Evolutionary conservation across 2,329 filamentous ascomycete genomes (phyloP), one percentile per base, ranked within the genome.

Genomic region (Neofusicoccum ribis): DNA sequence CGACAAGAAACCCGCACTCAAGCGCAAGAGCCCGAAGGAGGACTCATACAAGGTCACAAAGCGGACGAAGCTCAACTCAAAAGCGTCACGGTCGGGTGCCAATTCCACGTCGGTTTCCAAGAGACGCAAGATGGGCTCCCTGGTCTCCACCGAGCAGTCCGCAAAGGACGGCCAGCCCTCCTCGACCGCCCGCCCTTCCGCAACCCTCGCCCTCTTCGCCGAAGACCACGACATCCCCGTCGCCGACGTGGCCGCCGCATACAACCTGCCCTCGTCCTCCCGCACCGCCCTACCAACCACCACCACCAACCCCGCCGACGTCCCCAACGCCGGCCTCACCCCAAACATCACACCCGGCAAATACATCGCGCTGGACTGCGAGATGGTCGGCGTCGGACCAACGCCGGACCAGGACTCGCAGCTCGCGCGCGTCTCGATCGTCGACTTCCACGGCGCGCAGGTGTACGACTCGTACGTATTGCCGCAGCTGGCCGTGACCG

Each of bases 381-480:
- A 99, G 80, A 99, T 99, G 95, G 95, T 99, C 31, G 95, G 94
- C 54, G 87, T 96, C 12, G 91, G 90, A 0, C 78, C 86, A 5
- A 76, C 79, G 44, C 81, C 86, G 3, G 87, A 87, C 59, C 83
- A 89, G 68, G 86, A 88, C 73, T 93, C 92, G 41, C 88, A 88
- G 0, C 86, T 99, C 50, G 95, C 95, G 1, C 87, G 95, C 52
- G 92, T 94, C 64, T 96, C 91, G 73, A 82, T 96, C 15, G 93
- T 97, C 70, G 96, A 98, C 77, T 99, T 93, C 77, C 92, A 97
- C 75, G 93, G 93, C 17, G 86, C 90, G 34, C 92, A 97, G 77
- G 82, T 99, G 51, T 97, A 98, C 84, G 95, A 99, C 81, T 94
- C 91, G 12, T 98, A 91, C 74, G 95, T 98, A 9, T 86, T 86